These are phyloP conservation scores for Cucumis variabilis DNA, from an alignment of 331 rosid species.

Conservation along the genomic window DNA sequence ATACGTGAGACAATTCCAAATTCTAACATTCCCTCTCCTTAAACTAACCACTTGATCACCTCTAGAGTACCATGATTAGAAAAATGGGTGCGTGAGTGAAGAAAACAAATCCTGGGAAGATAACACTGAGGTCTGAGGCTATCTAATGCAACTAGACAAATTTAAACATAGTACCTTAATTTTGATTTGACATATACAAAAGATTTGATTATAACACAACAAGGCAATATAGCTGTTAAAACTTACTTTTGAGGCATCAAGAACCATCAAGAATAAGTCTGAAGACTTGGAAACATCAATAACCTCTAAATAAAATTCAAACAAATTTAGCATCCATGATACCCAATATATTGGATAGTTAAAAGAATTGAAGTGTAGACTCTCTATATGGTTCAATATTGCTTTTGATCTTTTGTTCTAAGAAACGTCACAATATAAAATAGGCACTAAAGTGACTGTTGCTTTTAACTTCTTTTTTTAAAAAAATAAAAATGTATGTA, in stretches of 20 bases:
- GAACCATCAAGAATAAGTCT: conserved; percentile 95
- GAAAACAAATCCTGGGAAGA: background rate
- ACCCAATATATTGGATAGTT: background rate
- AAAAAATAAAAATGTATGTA: background rate
- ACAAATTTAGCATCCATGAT: conserved; percentile 25
- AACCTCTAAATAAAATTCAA: conserved; percentile 63
- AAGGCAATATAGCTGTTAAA: background rate
- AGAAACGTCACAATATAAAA: background rate
- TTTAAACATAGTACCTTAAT: conserved; percentile 6
- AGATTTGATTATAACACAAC: background rate
- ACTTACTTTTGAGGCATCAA: conserved; percentile 98
- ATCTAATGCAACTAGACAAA: background rate
- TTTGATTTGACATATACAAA: background rate
- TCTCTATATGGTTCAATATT: background rate
- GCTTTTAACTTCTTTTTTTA: background rate
- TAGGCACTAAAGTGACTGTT: background rate
- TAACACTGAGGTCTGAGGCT: background rate
- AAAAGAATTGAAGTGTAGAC: background rate
- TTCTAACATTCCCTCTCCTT: background rate
- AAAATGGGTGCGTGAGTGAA: background rate
- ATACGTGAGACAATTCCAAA: background rate
- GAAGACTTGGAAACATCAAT: conserved; percentile 99
- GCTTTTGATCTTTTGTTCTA: background rate
- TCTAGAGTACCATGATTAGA: background rate
- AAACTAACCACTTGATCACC: background rate